phyloP scores from a whole-genome alignment of 1,139 yeast species.

The Maudiozyma humilis region DNA sequence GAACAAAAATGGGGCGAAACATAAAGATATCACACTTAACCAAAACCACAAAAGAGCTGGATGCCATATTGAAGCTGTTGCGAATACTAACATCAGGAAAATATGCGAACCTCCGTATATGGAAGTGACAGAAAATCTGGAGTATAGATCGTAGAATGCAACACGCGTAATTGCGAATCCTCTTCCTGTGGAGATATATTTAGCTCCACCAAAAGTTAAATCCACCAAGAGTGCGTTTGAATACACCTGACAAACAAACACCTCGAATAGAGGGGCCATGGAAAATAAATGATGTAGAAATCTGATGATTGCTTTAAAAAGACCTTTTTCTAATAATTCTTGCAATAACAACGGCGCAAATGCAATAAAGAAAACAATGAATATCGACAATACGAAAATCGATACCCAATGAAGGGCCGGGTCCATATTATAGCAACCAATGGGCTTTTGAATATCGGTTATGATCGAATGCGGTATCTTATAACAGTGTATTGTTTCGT shows the following conservation, averaged over 20 bases:
- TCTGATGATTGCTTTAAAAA: slow-evolving; percentile 52
- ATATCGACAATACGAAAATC: slow-evolving; percentile 71
- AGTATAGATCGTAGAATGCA: slow-evolving; percentile 51
- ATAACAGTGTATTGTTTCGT: slow-evolving; percentile 52
- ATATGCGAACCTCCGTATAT: slow-evolving; percentile 59
- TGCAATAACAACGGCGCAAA: slow-evolving; percentile 74
- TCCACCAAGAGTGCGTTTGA: slow-evolving; percentile 63
- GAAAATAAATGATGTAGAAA: slow-evolving; percentile 59
- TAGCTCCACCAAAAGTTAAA: slow-evolving; percentile 74
- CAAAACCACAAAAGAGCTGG: slow-evolving; percentile 77
- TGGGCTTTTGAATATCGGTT: slow-evolving; percentile 54
- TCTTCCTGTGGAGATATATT: slow-evolving; percentile 76
- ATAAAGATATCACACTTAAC: slow-evolving; percentile 62
- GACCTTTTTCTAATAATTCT: slow-evolving; percentile 71
- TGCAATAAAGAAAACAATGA: slow-evolving; percentile 76
- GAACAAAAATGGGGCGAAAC: slow-evolving; percentile 71
- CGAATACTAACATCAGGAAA: slow-evolving; percentile 51
- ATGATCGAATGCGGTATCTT: slow-evolving; percentile 47
- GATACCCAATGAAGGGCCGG: slow-evolving; percentile 78
- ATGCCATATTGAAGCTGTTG: slow-evolving; percentile 66
- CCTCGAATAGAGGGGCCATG: slow-evolving; percentile 77
- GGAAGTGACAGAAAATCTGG: slow-evolving; percentile 56
- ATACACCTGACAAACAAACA: slow-evolving; percentile 78
- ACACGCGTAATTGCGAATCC: slow-evolving; percentile 71
- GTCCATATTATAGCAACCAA: slow-evolving; percentile 66